Evolutionary conservation across 2,329 filamentous ascomycete genomes (phyloP), one percentile per base, ranked within the genome.

Genomic region (Rutstroemia sp.): DNA sequence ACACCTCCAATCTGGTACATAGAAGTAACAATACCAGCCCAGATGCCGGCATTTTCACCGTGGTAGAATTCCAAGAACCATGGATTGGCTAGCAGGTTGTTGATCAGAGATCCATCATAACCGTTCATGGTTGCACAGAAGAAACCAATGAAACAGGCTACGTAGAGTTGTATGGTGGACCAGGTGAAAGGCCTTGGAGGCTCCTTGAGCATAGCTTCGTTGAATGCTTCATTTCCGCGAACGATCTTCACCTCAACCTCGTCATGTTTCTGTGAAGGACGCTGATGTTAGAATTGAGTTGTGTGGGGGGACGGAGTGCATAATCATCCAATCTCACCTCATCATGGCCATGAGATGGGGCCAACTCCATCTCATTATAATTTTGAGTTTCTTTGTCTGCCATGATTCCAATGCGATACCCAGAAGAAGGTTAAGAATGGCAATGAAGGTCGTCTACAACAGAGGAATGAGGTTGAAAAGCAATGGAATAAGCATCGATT

Each of bases 171-270:
- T 56, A 74, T 51, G 46, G 75, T 73, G 39, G 67, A 58, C 36
- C 58, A 67, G 34, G 72, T 73, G 66, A 71, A 76, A 46, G 74
- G 68, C 38, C 61, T 68, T 23, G 76, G 73, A 8, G 77, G 75
- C 63, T 82, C 79, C 68, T 77, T 76, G 64, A 79, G 65, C 67
- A 77, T 72, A 21, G 80, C 80, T 67, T 82, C 76, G 61, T 77
- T 75, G 68, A 76, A 81, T 50, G 78, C 77, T 61, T 79, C 77
- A 61, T 75, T 76, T 58, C 79, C 79, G 23, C 65, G 71, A 62
- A 81, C 71, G 57, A 78, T 70, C 62, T 74, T 78, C 61, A 65
- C 61, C 54, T 66, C 65, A 44, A 68, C 66, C 51, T 67, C 63
- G 12, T 56, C 61, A 58, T 66, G 64, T 64, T 68, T 68, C 65